Percentiles rank a stretch among this genome's conserved stretches.
Conservation (phyloP, 1,284 basidiomycete genomes). For the Neonothopanus nambi region DNA sequence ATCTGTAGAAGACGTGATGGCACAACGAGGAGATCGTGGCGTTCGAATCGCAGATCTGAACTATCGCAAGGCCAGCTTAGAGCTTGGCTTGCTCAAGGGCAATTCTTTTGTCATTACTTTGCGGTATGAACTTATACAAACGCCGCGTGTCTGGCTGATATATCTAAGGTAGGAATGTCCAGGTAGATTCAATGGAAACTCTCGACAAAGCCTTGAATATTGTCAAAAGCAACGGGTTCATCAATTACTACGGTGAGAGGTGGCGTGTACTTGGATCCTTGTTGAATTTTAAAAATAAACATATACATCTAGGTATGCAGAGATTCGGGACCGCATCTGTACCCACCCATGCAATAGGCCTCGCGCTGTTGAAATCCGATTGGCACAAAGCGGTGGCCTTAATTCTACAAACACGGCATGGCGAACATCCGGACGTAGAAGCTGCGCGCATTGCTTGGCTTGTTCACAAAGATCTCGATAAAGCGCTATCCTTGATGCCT, state of each 20-base stretch:
- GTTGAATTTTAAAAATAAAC: background rate
- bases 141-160: conserved; percentile 3
- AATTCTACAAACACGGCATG: conserved; percentile 79
- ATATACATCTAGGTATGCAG: conserved; percentile 79
- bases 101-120: conserved; percentile 96
- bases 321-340: conserved; percentile 97
- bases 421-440: conserved; percentile 87
- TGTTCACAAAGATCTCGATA: conserved; percentile 73
- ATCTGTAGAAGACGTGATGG: conserved; percentile 57
- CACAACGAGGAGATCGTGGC: conserved; percentile 84
- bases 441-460: conserved; percentile 83
- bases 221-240: conserved; percentile 86
- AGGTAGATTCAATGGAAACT: conserved; percentile 68
- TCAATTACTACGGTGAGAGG: conserved; percentile 91
- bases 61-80: conserved; percentile 81
- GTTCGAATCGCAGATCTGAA: conserved; percentile 87
- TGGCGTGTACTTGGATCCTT: background rate
- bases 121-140: conserved; percentile 59
- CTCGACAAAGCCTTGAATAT: conserved; percentile 80
- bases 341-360: conserved; percentile 92
- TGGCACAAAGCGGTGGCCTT: conserved; percentile 89
- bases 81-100: conserved; percentile 94
- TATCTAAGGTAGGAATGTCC: conserved; percentile 68
- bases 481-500: conserved; percentile 82
- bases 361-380: conserved; percentile 85